Evolutionary conservation across 495 filamentous ascomycete species (phyloP), one percentile per base, ranked within the genome.

Genomic region (Hypomontagnella submonticulosa): DNA sequence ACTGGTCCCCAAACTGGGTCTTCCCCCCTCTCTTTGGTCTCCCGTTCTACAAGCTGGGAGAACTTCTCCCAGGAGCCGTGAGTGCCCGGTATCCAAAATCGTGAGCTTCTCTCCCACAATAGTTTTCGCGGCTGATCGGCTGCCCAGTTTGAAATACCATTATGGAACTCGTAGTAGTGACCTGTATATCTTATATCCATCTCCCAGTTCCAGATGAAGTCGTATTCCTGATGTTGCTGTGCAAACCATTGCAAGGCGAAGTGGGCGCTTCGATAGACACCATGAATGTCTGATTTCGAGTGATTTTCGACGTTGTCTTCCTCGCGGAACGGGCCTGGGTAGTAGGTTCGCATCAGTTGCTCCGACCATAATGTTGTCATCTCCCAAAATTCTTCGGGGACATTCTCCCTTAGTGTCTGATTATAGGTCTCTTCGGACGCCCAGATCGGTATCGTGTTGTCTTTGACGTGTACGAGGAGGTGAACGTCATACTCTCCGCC

Each of bases 131-230:
- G 84, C 65, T 87, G 84, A 47, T 77, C 72, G 50, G 78, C 79
- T 19, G 84, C 84, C 73, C 80, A 83, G 13, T 77, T 73, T 43
- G 77, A 54, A 18, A 85, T 53, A 13, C 71, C 67, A 67, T 76
- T 76, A 55, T 84, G 77, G 70, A 83, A 82, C 61, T 84, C 79
- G 62, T 83, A 85, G 47, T 84, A 81, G 71, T 87, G 81, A 46
- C 85, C 84, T 23, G 75, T 79, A 71, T 85, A 84, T 46, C 85
- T 78, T 62, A 85, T 67, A 75, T 87, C 85, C 79, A 87, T 84
- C 74, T 87, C 85, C 77, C 84, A 79, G 63, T 87, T 85, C 85
- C 85, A 87, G 69, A 81, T 77, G 72, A 83, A 85, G 66, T 87
- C 85, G 63, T 85, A 87, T 55, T 87, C 83, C 48, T 80, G 82